A percentile compares a stretch with the other conserved stretches of the same genome.
These are phyloP conservation scores for Phaeosphaeriaceae sp. DNA, from an alignment of 2,329 filamentous ascomycete species.

Conservation along the genomic window DNA sequence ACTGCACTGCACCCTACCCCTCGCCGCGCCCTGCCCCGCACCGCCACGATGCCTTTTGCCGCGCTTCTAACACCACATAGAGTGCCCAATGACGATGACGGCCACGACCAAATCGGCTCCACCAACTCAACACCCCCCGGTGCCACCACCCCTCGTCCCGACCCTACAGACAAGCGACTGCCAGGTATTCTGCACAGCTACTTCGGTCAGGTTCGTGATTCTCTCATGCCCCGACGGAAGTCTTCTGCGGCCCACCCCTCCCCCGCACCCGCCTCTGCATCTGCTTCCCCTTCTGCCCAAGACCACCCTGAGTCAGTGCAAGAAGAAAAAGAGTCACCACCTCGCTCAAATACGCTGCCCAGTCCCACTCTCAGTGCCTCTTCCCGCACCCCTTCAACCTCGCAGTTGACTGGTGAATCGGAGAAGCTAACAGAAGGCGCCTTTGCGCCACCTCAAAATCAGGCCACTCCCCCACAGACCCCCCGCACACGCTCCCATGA, in stretches of 20 bases:
- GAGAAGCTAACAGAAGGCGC: constrained; percentile 88
- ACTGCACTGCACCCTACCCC: no score
- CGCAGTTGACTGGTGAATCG: constrained; percentile 71
- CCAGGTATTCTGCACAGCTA: constrained; percentile 94
- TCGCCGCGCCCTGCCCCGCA: constrained; percentile 14
- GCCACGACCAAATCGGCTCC: constrained; percentile 77
- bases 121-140: constrained; percentile 86
- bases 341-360: constrained; percentile 61
- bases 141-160: constrained; percentile 90
- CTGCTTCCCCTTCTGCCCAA: constrained; percentile 27
- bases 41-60: constrained; percentile 37
- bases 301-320: constrained; percentile 14
- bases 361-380: constrained; percentile 56
- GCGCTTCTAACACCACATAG: constrained; percentile 46
- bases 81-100: constrained; percentile 69
- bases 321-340: constrained; percentile 30
- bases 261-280: constrained; percentile 38
- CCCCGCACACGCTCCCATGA: constrained; percentile 82
- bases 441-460: constrained; percentile 65
- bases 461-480: constrained; percentile 92
- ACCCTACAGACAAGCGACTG: constrained; percentile 91
- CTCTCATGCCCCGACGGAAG: constrained; percentile 56
- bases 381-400: constrained; percentile 57
- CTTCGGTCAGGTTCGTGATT: constrained; percentile 98
- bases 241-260: constrained; percentile 46